Conservation (phyloP, 2,329 filamentous ascomycete species). For the Hypoxylon sp. region DNA sequence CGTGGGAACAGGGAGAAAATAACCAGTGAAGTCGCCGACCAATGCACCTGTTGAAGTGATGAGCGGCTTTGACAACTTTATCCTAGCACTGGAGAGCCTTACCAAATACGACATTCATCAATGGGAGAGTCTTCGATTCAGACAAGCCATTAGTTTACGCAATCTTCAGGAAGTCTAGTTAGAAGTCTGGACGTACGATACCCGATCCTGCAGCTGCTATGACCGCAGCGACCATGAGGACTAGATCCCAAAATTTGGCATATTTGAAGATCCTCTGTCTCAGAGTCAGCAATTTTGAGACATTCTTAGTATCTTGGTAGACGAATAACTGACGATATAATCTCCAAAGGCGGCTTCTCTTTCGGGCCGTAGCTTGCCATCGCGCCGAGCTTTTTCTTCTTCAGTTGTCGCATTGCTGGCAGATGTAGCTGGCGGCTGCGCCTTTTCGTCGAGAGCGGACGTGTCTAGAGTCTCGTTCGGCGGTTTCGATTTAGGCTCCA, state of each 20-base stretch:
- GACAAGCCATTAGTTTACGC: conserved; percentile 18
- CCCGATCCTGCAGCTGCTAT: conserved; percentile 67
- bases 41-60: conserved; percentile 56
- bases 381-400: conserved; percentile 53
- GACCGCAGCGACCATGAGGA: conserved; percentile 63
- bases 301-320: neutral
- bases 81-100: conserved; percentile 32
- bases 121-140: conserved; percentile 63
- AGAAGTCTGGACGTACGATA: conserved; percentile 52
- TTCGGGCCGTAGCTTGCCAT: conserved; percentile 59
- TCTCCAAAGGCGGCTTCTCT: conserved; percentile 63
- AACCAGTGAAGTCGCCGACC: conserved; percentile 64
- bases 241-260: conserved; percentile 66
- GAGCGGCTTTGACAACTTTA: conserved; percentile 31
- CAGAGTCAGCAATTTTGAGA: conserved; percentile 33
- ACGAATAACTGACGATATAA: conserved; percentile 57
- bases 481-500: conserved; percentile 45
- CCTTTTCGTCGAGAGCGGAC: conserved; percentile 25
- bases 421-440: conserved; percentile 17
- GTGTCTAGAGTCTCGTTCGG: conserved; percentile 10
- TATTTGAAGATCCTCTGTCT: conserved; percentile 67
- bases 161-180: conserved; percentile 5
- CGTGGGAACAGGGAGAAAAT: conserved; percentile 56
- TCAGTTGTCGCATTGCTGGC: conserved; percentile 36
- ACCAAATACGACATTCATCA: conserved; percentile 74